phyloP scores from a whole-genome alignment of 768 basidiomycete genomes.

The Podaxis carcinomalis region DNA sequence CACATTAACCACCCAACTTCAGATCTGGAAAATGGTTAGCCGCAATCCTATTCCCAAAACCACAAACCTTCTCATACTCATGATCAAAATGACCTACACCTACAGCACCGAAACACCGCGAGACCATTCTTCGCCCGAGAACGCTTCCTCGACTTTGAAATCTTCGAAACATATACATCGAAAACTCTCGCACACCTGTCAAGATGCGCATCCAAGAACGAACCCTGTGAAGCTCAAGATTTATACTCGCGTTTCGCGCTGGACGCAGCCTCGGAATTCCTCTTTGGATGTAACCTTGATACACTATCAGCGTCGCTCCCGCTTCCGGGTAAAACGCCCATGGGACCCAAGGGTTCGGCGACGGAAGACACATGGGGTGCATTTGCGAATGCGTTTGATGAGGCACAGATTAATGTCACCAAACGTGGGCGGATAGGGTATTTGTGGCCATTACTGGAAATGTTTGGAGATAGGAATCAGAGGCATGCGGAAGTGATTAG shows the following conservation, averaged over 20 bases:
- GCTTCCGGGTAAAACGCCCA: conserved; percentile 34
- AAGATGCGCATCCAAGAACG: conserved; percentile 27
- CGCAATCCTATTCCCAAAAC: not conserved
- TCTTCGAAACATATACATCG: conserved; percentile 53
- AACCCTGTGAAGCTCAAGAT: conserved; percentile 63
- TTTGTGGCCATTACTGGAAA: conserved; percentile 59
- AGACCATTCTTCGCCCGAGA: conserved; percentile 77
- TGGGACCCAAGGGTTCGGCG: conserved; percentile 57
- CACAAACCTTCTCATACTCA: not conserved
- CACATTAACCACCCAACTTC: not conserved
- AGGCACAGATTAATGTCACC: conserved; percentile 50
- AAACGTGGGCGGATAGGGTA: conserved; percentile 46
- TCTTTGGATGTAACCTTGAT: conserved; percentile 63
- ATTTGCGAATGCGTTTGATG: conserved; percentile 56
- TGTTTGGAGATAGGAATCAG: conserved; percentile 50
- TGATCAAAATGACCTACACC: conserved; percentile 1
- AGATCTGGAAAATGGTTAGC: conserved; percentile 65
- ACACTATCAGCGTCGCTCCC: conserved; percentile 56
- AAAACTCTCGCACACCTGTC: conserved; percentile 49
- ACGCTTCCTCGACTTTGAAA: conserved; percentile 63
- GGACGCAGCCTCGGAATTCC: conserved; percentile 69
- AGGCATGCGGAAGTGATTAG: conserved; percentile 48
- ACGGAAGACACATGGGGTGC: conserved; percentile 59
- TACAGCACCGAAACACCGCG: conserved; percentile 59
- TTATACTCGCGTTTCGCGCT: conserved; percentile 64